A percentile compares a stretch with the other conserved stretches of the same genome.
Evolutionary conservation across 83 land plant species (phyloP).

Genomic region (Thuja plicata): DNA sequence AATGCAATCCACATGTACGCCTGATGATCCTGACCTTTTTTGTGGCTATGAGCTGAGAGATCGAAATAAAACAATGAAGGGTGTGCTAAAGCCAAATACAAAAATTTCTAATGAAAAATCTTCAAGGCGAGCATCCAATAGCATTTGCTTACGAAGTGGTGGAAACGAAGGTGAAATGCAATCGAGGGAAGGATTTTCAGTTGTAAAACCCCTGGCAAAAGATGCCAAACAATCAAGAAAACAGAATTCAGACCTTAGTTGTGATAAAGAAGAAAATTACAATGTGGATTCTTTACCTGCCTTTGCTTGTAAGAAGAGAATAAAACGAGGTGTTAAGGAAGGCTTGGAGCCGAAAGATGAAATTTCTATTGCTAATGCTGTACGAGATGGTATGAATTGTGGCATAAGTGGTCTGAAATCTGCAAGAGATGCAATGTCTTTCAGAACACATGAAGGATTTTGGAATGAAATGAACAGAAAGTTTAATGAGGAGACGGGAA

Average conservation of each 20-base stretch:
- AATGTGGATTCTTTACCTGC: not conserved
- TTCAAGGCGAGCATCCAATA: not conserved
- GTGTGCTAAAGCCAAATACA: not conserved
- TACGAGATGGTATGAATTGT: constrained; percentile 7
- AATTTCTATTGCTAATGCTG: not conserved
- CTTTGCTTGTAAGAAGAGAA: not conserved
- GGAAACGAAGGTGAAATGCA: not conserved
- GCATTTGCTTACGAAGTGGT: not conserved
- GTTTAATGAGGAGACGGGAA: not conserved
- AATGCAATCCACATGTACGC: not conserved
- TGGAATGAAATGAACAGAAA: not conserved
- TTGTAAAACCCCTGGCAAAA: not conserved
- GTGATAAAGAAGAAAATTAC: not conserved
- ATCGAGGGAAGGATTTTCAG: not conserved
- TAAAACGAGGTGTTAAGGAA: constrained; percentile 6
- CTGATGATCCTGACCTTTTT: not conserved
- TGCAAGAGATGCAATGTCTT: constrained; percentile 10
- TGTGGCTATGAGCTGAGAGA: not conserved
- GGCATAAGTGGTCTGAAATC: constrained; percentile 5
- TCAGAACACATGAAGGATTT: not conserved
- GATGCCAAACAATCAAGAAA: not conserved
- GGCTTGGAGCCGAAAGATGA: not conserved
- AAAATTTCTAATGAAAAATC: not conserved
- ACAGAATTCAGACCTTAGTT: not conserved
- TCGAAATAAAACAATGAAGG: not conserved